Base-by-base conservation (phyloP, 2,329 filamentous ascomycete species). In the Penicillium vulpinum region DNA sequence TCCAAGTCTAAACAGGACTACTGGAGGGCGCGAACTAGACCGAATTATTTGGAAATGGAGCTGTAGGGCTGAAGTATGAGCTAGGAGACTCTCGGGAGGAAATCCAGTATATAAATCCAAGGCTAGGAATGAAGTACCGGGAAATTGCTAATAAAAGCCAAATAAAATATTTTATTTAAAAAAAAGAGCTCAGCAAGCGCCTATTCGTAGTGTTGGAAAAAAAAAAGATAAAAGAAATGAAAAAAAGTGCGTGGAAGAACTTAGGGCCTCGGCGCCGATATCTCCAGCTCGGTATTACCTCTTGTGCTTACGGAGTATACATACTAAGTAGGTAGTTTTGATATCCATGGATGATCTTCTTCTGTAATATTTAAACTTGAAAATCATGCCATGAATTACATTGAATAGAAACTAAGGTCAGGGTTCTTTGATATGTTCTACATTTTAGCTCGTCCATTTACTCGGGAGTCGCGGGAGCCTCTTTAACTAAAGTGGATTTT, bases 41-140 rank as follows among this genome's bases (percentile, higher is more conserved):
- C n/a, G n/a, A n/a, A n/a, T 24, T 22, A 45, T 22, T 29, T 36
- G 48, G 29, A 35, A 39, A n/a, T 33, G 26, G 53, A 35, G 54
- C 46, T 51, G 41, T 64, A 66, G 64, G 62, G 64, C 62, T 66
- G 64, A 62, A 59, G 58, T 64, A 62, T 66, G 44, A 35, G 38
- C 51, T 64, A 62, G 63, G 40, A 35, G 38, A 48, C 15, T 33
- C 21, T n/a, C 24, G 31, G 45, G 51, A 41, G 56, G 21, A 48
- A 59, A 46, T n/a, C 48, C n/a, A 28, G 50, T 54, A 56, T 64
- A 64, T 58, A 64, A 59, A 45, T n/a, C 29, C 29, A 35, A 21
- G 29, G 44, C 18, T 11, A 53, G 51, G 43, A 21, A 51, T 13
- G 48, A 44, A 41, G 35, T 40, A 41, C 48, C 48, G 38, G 36